Conservation (phyloP, 257 asterid genomes). For the Fraxinus americana region DNA sequence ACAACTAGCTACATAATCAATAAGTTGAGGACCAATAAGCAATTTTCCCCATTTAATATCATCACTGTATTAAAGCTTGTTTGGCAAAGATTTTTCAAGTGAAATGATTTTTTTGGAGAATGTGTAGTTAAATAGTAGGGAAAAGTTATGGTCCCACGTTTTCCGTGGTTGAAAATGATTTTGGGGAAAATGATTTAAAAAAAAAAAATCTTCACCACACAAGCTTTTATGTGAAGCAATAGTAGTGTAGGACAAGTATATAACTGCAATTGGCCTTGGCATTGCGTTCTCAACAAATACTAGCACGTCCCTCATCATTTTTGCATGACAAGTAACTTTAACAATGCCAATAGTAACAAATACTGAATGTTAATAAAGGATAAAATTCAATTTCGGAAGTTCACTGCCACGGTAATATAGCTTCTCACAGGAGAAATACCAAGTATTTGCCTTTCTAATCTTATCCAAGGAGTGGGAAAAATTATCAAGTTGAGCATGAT, state of each 20-base stretch:
- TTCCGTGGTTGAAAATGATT: too few species aligned
- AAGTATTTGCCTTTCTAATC: not conserved
- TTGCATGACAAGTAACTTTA: not conserved
- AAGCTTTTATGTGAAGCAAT: not conserved
- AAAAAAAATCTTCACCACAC: too few species aligned
- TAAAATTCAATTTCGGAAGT: not conserved
- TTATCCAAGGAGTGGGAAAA: not conserved
- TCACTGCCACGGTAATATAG: not conserved
- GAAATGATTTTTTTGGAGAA: too few species aligned
- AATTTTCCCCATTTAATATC: not conserved
- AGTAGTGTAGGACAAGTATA: not conserved
- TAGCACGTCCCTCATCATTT: not conserved
- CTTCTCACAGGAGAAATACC: not conserved
- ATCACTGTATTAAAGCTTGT: too few species aligned
- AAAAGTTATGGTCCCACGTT: too few species aligned
- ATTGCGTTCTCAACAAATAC: not conserved
- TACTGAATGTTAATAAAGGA: not conserved
- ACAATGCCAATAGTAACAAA: not conserved
- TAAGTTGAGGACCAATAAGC: not conserved
- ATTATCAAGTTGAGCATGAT: slow-evolving; percentile 3
- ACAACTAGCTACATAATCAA: not conserved
- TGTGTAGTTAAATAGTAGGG: too few species aligned
- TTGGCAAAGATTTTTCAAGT: too few species aligned
- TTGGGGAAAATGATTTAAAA: too few species aligned
- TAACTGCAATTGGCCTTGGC: not conserved